Base-by-base conservation (phyloP, 2,329 filamentous ascomycete genomes). In the Aspergillus tubingensis region DNA sequence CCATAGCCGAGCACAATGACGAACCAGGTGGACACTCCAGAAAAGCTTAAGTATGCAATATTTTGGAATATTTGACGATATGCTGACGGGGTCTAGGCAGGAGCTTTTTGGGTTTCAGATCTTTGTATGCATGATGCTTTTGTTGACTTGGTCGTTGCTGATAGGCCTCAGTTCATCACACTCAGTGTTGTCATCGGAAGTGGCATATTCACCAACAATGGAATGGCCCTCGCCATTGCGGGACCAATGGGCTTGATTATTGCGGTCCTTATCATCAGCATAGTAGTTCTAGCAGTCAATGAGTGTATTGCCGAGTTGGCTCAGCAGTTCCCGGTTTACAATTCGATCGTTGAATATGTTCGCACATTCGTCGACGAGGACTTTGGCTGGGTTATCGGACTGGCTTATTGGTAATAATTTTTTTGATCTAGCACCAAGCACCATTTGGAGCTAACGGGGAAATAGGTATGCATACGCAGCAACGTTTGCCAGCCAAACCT, bases 41-140 rank as follows among this genome's bases (percentile, higher is more conserved):
- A n/a, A 30, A 49, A 27, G 15, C 47, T 49, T 10, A 49, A 49
- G 47, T 49, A 49, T 13, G 44, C 15, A 21, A 8, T n/a, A 13
- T 10, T n/a, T 32, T 3, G 15, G 23, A 19, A 5, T 3, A 2
- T 30, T 25, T 17, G 3, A 17, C 7, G 2, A 27, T n/a, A 5
- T 30, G 47, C 47, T 49, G n/a, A 49, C 27, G 4, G 1, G 13
- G 7, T 17, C 13, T 30, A 49, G 47, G 5, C 47, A 49, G 47
- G 47, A 49, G 15, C 47, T 49, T 15, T 49, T 49, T n/a, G 47
- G 47, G 15, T 49, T 49, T n/a, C 47, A 49, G 15, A 49, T 49
- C 13, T 49, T 49, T 30, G 47, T 49, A 49, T 17, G 47, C 11
- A n/a, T 15, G 10, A 7, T 13, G 2, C 4, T 8, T 23, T 5